Percentiles rank a stretch among this genome's conserved stretches.
phyloP scores from a whole-genome alignment of 305 asterid genomes.

The Fraxinus greggii region DNA sequence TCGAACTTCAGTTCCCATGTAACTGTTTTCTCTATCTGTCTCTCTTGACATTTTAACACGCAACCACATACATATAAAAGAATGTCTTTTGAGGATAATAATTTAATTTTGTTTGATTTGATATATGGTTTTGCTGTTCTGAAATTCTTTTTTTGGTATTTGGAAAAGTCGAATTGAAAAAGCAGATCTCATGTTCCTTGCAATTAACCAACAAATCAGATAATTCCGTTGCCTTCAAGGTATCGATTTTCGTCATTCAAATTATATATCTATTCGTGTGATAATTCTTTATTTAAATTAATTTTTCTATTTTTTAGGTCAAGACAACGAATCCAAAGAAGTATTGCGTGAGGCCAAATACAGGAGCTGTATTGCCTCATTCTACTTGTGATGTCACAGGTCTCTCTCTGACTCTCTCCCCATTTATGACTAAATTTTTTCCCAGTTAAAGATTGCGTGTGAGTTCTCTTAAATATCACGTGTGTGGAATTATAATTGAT shows the following conservation, averaged over 20 bases:
- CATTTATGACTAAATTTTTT: background rate
- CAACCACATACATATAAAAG: constrained; percentile 15
- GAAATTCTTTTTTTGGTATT: constrained; percentile 23
- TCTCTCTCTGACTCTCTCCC: constrained; percentile 21
- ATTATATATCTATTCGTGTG: background rate
- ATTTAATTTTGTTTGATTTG: constrained; percentile 22
- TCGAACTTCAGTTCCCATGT: constrained; percentile 79
- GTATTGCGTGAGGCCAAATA: constrained; percentile 78
- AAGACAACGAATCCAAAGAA: constrained; percentile 79
- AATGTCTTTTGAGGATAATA: constrained; percentile 7
- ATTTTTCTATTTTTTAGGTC: constrained; percentile 40
- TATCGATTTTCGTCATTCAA: constrained; percentile 18
- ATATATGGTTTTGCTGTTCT: constrained; percentile 20
- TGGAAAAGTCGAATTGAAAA: constrained; percentile 73
- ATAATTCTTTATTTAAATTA: background rate
- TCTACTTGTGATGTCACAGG: constrained; percentile 59
- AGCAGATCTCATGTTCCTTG: constrained; percentile 79
- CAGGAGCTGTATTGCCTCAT: constrained; percentile 64
- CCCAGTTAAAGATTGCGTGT: background rate
- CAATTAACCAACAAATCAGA: constrained; percentile 65
- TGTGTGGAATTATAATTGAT: background rate
- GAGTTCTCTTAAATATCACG: background rate
- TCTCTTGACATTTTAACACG: background rate
- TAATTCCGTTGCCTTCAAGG: constrained; percentile 84
- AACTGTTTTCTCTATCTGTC: constrained; percentile 9